Conservation (phyloP, 129 eudicot genomes). For the Flaveria trinervia region DNA sequence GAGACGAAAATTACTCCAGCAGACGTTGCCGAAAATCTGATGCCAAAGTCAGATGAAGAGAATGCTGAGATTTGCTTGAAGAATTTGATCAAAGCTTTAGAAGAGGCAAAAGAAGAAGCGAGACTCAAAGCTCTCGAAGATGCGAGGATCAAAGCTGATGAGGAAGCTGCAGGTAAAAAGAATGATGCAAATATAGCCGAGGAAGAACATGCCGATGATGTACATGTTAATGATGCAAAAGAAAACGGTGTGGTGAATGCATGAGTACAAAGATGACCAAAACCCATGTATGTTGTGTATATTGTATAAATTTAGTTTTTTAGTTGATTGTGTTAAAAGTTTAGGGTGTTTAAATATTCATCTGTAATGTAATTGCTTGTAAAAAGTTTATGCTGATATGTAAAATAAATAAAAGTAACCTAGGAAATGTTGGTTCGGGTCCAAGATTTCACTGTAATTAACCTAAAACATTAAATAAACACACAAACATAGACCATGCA, state of each 20-base stretch:
- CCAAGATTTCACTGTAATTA: too few species aligned
- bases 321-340: not conserved
- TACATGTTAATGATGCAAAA: not conserved
- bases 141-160: conserved; percentile 35
- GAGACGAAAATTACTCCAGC: conserved; percentile 61
- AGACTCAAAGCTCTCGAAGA: conserved; percentile 45
- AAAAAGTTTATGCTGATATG: not conserved
- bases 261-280: not conserved
- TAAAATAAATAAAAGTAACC: not conserved
- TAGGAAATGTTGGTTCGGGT: too few species aligned
- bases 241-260: not conserved
- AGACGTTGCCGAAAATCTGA: conserved; percentile 60
- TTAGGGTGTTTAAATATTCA: not conserved
- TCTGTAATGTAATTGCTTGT: not conserved
- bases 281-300: not conserved
- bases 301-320: not conserved
- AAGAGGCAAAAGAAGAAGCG: conserved; percentile 45
- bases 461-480: too few species aligned
- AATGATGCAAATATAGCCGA: not conserved
- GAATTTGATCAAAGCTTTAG: conserved; percentile 43
- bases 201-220: not conserved
- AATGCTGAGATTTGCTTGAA: conserved; percentile 38
- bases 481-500: too few species aligned
- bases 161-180: conserved; percentile 9
- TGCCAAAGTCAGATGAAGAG: conserved; percentile 51